phyloP scores from a whole-genome alignment of 1,284 basidiomycete species.

The Anthracocystis panici-leucophaei region DNA sequence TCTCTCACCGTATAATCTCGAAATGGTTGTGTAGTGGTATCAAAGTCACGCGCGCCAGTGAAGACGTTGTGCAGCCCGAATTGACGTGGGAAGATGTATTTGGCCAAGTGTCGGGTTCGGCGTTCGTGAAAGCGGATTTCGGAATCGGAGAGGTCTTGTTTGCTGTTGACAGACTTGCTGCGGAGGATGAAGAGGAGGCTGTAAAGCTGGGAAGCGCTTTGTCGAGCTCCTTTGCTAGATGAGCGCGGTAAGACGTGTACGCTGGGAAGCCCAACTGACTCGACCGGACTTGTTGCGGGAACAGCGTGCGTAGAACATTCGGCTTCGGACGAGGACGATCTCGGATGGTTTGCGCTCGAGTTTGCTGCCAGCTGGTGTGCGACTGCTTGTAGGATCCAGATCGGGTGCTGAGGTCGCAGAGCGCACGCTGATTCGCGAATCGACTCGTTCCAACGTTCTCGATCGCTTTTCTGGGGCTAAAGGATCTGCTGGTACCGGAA shows the following conservation, averaged over 20 bases:
- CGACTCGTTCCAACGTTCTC: constrained; percentile 16
- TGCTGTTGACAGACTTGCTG: constrained; percentile 3
- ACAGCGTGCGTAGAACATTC: constrained; percentile 79
- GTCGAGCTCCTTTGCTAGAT: constrained; percentile 29
- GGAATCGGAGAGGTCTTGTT: neutral
- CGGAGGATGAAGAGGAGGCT: neutral
- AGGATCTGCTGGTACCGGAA: neutral
- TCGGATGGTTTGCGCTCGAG: constrained; percentile 70
- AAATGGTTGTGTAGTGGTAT: constrained; percentile 66
- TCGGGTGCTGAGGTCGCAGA: constrained; percentile 19
- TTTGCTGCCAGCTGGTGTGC: neutral
- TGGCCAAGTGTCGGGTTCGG: constrained; percentile 76
- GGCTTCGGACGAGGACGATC: constrained; percentile 74
- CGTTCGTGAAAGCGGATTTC: constrained; percentile 33
- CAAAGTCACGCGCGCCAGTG: constrained; percentile 51
- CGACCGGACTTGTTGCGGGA: constrained; percentile 72
- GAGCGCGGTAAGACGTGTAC: constrained; percentile 70
- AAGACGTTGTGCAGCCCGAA: constrained; percentile 78
- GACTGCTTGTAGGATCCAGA: neutral
- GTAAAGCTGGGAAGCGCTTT: constrained; percentile 30
- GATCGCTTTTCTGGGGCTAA: constrained; percentile 8
- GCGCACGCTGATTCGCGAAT: constrained; percentile 22
- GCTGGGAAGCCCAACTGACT: constrained; percentile 77
- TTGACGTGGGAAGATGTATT: constrained; percentile 85
- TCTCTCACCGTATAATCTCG: constrained; percentile 78